These are phyloP conservation scores for Pseudogymnoascus sp. DNA, from an alignment of 2,329 filamentous ascomycete genomes.

Conservation along the genomic window DNA sequence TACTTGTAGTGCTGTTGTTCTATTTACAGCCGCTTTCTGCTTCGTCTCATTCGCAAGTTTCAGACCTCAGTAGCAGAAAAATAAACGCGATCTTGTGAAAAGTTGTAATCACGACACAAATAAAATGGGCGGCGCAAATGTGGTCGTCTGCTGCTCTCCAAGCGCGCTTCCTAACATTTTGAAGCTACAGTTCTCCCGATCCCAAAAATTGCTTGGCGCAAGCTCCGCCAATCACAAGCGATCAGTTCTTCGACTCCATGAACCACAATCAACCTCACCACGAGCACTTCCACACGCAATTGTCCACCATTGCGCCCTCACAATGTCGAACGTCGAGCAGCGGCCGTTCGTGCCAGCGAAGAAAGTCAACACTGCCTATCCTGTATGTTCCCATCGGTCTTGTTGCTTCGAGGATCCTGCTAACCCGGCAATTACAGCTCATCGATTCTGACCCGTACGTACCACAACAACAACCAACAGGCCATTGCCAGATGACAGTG, in stretches of 20 bases:
- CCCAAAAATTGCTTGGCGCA: conserved; percentile 10
- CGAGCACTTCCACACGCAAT: conserved; percentile 5
- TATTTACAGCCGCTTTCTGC: neutral
- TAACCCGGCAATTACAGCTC: conserved; percentile 55
- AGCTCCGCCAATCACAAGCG: conserved; percentile 6
- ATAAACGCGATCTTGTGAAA: neutral
- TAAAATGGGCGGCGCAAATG: neutral
- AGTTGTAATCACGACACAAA: neutral
- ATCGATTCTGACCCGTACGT: conserved; percentile 98
- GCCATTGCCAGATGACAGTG: neutral
- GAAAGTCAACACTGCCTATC: conserved; percentile 73
- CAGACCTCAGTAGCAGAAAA: neutral
- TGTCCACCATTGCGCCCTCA: conserved; percentile 21
- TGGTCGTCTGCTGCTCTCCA: conserved; percentile 1
- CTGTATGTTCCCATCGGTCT: conserved; percentile 51
- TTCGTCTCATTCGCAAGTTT: neutral
- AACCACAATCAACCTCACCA: conserved; percentile 3
- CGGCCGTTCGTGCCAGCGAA: conserved; percentile 63
- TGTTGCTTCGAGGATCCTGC: conserved; percentile 12
- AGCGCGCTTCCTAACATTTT: conserved; percentile 6
- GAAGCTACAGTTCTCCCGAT: conserved; percentile 9
- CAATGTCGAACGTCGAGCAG: conserved; percentile 31
- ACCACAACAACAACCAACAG: conserved; percentile 16
- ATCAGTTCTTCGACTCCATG: conserved; percentile 10
- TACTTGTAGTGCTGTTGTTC: neutral